Evolutionary conservation across 495 filamentous ascomycete genomes (phyloP).

Genomic region (Penicillium silybi): DNA sequence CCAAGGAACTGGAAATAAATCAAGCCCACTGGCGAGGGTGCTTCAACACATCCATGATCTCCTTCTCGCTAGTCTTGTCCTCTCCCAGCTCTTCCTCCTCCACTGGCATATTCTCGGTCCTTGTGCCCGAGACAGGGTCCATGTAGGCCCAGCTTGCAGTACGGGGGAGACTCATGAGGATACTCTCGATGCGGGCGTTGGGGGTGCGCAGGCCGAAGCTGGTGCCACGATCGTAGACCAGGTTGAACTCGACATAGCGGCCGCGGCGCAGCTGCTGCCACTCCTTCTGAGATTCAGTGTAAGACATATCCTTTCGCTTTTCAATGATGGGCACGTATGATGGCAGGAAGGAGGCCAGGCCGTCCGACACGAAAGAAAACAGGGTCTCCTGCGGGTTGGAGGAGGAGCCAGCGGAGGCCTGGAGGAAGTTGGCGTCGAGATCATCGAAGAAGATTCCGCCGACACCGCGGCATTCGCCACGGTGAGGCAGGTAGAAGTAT

Average conservation of each 20-base stretch:
- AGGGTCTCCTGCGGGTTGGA: constrained; percentile 86
- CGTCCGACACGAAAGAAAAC: constrained; percentile 86
- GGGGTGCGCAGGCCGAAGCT: constrained; percentile 93
- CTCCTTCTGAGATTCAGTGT: constrained; percentile 75
- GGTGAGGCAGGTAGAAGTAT: constrained; percentile 93
- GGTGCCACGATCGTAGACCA: constrained; percentile 95
- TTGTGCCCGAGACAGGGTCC: constrained; percentile 57
- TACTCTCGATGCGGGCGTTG: constrained; percentile 88
- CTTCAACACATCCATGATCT: constrained; percentile 78
- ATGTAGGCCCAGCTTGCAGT: constrained; percentile 96
- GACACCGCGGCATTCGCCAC: constrained; percentile 80
- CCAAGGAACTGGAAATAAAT: constrained; percentile 1
- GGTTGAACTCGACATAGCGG: constrained; percentile 96
- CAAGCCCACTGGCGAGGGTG: constrained; percentile 90
- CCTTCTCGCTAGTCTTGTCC: constrained; percentile 51
- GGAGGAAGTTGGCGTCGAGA: constrained; percentile 64
- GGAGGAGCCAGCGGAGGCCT: constrained; percentile 41
- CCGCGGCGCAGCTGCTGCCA: constrained; percentile 96
- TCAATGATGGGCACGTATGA: constrained; percentile 88
- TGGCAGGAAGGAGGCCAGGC: constrained; percentile 81
- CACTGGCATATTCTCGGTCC: constrained; percentile 30
- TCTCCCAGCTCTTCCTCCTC: constrained; percentile 40
- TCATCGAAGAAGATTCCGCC: constrained; percentile 99
- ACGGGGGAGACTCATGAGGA: constrained; percentile 92
- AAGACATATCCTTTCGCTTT: constrained; percentile 86